These are phyloP conservation scores for Mycena epipterygia DNA, from an alignment of 768 basidiomycete genomes.

Conservation along the genomic window DNA sequence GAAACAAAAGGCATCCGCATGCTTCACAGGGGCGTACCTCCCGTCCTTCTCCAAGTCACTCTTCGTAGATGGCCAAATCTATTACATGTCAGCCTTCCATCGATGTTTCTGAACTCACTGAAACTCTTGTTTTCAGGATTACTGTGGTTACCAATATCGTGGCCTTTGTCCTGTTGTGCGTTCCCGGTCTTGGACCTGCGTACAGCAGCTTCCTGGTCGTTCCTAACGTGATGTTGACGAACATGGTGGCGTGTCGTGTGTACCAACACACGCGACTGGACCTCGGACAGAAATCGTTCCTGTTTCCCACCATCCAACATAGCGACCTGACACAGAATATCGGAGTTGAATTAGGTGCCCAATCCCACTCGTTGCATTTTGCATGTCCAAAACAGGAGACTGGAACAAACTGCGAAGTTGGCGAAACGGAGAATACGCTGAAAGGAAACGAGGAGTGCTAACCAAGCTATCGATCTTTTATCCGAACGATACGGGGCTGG, in stretches of 20 bases:
- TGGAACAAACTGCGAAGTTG: constrained; percentile 6
- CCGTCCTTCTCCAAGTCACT: constrained; percentile 6
- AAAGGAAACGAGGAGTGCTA: constrained; percentile 3
- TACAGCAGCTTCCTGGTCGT: constrained; percentile 17
- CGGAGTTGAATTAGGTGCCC: constrained; percentile 5
- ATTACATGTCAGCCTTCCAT: constrained; percentile 11
- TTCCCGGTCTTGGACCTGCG: constrained; percentile 12
- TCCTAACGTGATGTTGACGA: constrained; percentile 15
- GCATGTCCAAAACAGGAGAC: constrained; percentile 12
- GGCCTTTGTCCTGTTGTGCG: constrained; percentile 13
- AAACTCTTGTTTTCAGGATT: constrained; percentile 16
- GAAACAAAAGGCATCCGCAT: neutral
- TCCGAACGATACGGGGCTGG: neutral
- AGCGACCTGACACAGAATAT: constrained; percentile 8
- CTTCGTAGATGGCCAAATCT: constrained; percentile 5
- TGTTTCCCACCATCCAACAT: constrained; percentile 15
- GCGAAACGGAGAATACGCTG: constrained; percentile 11
- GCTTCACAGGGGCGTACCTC: constrained; percentile 6
- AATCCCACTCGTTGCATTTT: constrained; percentile 15
- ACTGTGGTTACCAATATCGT: constrained; percentile 11
- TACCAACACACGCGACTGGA: constrained; percentile 20
- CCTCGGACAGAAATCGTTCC: constrained; percentile 16
- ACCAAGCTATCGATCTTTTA: constrained; percentile 1
- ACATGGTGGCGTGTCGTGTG: constrained; percentile 16
- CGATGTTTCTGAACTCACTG: constrained; percentile 4